phyloP scores from a whole-genome alignment of 805 yeast species.

The Debaryomyces hansenii region DNA sequence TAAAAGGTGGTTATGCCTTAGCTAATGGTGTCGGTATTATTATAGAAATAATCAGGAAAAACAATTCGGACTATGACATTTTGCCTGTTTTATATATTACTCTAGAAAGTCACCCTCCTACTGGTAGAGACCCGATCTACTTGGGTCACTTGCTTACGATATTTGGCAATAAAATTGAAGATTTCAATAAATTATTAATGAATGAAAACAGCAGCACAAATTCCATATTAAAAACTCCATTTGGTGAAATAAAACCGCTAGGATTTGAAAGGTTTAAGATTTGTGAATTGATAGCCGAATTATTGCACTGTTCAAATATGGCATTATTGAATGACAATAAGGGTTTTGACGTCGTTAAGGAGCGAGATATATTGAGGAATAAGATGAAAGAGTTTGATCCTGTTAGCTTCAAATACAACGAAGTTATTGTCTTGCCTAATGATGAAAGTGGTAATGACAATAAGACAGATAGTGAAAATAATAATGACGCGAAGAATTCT shows the following conservation, averaged over 20 bases:
- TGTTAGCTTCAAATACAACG: conserved; percentile 46
- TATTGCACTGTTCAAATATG: conserved; percentile 49
- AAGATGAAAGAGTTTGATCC: conserved; percentile 45
- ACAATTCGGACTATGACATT: conserved; percentile 47
- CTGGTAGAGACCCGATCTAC: conserved; percentile 48
- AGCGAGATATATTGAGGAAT: conserved; percentile 36
- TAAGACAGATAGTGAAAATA: conserved; percentile 7
- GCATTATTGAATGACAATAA: conserved; percentile 45
- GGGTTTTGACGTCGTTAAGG: conserved; percentile 41
- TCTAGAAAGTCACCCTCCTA: conserved; percentile 47
- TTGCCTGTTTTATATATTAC: conserved; percentile 46
- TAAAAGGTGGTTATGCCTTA: conserved; percentile 46
- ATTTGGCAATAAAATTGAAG: conserved; percentile 36
- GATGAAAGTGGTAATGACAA: conserved; percentile 10
- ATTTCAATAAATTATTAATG: conserved; percentile 37
- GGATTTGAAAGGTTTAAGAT: conserved; percentile 49
- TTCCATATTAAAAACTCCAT: conserved; percentile 26
- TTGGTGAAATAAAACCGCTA: conserved; percentile 41
- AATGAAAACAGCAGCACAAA: conserved; percentile 13
- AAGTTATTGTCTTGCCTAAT: conserved; percentile 37
- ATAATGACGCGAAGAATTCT: conserved; percentile 2
- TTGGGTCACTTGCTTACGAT: conserved; percentile 43
- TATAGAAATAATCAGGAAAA: conserved; percentile 46
- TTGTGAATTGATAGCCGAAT: conserved; percentile 47
- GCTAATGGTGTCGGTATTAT: conserved; percentile 51